Evolutionary conservation across 805 yeast genomes (phyloP).

Genomic region (Priceomyces haplophilus): DNA sequence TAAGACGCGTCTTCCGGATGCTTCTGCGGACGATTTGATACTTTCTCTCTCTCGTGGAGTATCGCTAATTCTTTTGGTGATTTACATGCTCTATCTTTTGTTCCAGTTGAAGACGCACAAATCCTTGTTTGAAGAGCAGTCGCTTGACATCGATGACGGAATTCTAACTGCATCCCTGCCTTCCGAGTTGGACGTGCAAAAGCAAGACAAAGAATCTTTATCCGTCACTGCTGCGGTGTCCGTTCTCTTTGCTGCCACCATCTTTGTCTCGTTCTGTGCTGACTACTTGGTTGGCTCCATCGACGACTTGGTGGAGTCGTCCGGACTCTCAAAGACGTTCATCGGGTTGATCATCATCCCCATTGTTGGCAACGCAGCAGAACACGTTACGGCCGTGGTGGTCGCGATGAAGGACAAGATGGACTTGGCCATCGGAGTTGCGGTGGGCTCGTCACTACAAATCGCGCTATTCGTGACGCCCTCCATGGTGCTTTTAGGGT

Average conservation of each 20-base stretch:
- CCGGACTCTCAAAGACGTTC: slow-evolving; percentile 91
- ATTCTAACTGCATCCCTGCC: slow-evolving; percentile 31
- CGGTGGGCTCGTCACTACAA: slow-evolving; percentile 93
- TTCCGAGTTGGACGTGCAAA: slow-evolving; percentile 13
- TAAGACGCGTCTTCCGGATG: slow-evolving; percentile 32
- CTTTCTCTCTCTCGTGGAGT: slow-evolving; percentile 82
- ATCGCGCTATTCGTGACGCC: slow-evolving; percentile 95
- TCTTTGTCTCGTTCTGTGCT: slow-evolving; percentile 85
- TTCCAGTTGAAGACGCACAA: slow-evolving; percentile 91
- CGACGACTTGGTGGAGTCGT: slow-evolving; percentile 77
- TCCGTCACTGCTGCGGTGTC: slow-evolving; percentile 52
- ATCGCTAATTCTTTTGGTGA: slow-evolving; percentile 68
- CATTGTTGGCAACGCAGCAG: slow-evolving; percentile 98
- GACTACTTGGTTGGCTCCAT: slow-evolving; percentile 92
- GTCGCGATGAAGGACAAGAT: slow-evolving; percentile 95
- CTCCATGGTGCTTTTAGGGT: slow-evolving; percentile 90
- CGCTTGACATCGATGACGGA: slow-evolving; percentile 33
- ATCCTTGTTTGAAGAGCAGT: slow-evolving; percentile 60
- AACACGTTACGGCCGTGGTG: slow-evolving; percentile 93
- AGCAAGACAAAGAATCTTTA: slow-evolving; percentile 39
- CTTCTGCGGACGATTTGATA: slow-evolving; percentile 47
- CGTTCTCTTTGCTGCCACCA: slow-evolving; percentile 61
- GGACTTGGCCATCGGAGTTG: slow-evolving; percentile 97
- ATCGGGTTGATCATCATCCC: slow-evolving; percentile 93
- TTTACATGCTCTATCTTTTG: slow-evolving; percentile 73